Conservation (phyloP, 176 grass and related monocot species). For the Alloteropsis semialata region DNA sequence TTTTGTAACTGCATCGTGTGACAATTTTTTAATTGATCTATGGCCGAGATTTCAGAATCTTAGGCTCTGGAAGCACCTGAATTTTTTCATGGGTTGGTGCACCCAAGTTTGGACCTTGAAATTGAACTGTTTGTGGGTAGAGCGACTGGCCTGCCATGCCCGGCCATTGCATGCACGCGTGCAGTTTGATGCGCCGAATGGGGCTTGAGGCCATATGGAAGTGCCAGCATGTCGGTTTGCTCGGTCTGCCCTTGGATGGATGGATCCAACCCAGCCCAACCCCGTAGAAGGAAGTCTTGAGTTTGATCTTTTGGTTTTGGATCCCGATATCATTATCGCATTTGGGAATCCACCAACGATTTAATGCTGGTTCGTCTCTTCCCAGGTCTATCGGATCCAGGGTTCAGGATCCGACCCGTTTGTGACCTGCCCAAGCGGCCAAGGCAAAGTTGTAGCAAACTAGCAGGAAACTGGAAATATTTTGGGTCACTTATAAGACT, state of each 20-base stretch:
- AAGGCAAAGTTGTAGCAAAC: not conserved
- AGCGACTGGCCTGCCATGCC: not conserved
- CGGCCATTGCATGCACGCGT: not conserved
- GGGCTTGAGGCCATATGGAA: slow-evolving; percentile 6
- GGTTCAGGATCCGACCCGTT: slow-evolving; percentile 19
- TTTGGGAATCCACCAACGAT: slow-evolving; percentile 18
- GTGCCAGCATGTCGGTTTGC: slow-evolving; percentile 23
- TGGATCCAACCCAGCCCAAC: not conserved
- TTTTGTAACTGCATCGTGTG: not conserved
- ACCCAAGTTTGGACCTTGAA: not conserved
- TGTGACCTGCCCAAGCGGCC: not conserved
- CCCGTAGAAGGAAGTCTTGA: slow-evolving; percentile 20
- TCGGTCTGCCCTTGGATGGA: not conserved
- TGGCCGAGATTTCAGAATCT: slow-evolving; percentile 17
- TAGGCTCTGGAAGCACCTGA: slow-evolving; percentile 20
- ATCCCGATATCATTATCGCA: slow-evolving; percentile 42
- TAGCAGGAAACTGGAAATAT: not conserved
- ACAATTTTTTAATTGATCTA: not conserved
- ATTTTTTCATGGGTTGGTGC: not conserved
- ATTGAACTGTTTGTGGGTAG: not conserved
- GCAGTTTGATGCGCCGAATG: not conserved
- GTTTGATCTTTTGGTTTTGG: slow-evolving; percentile 38
- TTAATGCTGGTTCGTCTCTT: slow-evolving; percentile 31
- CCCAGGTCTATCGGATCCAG: slow-evolving; percentile 11
- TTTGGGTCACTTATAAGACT: not conserved